Base-by-base conservation (phyloP, 306 rosid species). In the Malus orientalis region DNA sequence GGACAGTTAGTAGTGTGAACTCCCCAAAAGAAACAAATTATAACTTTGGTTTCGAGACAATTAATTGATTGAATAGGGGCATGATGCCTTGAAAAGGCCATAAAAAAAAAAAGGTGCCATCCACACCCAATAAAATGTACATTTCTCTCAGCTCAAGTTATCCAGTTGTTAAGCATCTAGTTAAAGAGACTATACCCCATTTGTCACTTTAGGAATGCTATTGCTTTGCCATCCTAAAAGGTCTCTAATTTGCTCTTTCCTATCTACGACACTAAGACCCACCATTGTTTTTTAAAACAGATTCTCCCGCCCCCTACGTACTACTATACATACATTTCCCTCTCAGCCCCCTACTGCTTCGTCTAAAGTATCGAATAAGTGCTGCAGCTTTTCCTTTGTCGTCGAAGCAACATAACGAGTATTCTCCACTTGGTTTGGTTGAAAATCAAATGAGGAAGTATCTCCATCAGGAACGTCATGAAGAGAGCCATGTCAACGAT, bases 281-380 rank as follows among this genome's bases (percentile, higher is more conserved):
- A 49, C 75, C 53, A 75, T 63, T 72, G 42, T 71, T 71, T 59
- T 32, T 44, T 20, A 27, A 70, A 51, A 58, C 72, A 80, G 82
- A 80, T 82, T 86, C 90, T 32, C 74, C 83, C 86, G 70, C 78
- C 81, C 70, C 81, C 79, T 75, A 58, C 79, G 77, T 75, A 51
- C 60, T 55, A 19, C 60, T 7, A 16, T 54, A 54, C 53, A 47
- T 47, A 44, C 79, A 8, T 70, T 72, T 80, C 74, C 55, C 60
- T 53, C 27, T 45, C 65, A 77, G 19, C 71, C 23, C 79, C 79
- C 81, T 68, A 81, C 72, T 76, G 58, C 42, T 62, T 76, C 60
- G 0, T 67, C 79, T 75, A 47, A 73, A 73, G 85, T 74, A 72
- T 27, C 18, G 53, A 76, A 63, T 76, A 60, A 53, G 77, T 18